These are phyloP conservation scores for Pyrus hybrid DNA, from an alignment of 331 rosid genomes.

Conservation along the genomic window DNA sequence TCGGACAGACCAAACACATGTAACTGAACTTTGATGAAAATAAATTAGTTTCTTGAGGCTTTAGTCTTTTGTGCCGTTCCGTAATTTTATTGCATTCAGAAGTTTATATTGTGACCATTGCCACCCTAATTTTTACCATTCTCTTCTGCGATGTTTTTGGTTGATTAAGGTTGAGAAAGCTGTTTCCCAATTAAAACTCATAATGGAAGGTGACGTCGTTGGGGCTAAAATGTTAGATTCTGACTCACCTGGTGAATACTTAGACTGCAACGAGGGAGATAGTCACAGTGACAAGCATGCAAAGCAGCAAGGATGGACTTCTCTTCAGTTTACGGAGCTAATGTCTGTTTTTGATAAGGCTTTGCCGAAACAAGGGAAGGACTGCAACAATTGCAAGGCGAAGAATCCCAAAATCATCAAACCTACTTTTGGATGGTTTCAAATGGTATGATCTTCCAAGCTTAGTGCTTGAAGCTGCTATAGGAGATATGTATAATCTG, in stretches of 20 bases:
- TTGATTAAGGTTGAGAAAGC: slow-evolving; percentile 52
- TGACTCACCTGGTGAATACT: slow-evolving; percentile 8
- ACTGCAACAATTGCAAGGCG: slow-evolving; percentile 40
- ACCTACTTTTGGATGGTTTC: slow-evolving; percentile 85
- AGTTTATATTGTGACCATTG: neutral
- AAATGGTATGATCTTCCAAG: slow-evolving; percentile 40
- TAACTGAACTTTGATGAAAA: slow-evolving; percentile 19
- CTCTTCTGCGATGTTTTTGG: neutral
- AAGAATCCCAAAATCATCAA: slow-evolving; percentile 46
- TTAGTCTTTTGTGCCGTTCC: neutral
- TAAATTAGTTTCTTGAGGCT: neutral
- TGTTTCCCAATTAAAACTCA: slow-evolving; percentile 54
- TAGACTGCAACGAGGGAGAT: slow-evolving; percentile 18
- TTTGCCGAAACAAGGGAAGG: slow-evolving; percentile 6
- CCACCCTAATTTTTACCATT: neutral
- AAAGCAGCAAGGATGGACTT: slow-evolving; percentile 56
- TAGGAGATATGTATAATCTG: neutral
- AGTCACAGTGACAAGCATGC: slow-evolving; percentile 9
- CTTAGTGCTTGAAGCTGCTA: neutral
- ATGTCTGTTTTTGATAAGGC: slow-evolving; percentile 47
- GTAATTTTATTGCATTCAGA: slow-evolving; percentile 2
- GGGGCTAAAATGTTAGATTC: slow-evolving; percentile 50
- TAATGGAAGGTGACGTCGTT: slow-evolving; percentile 52
- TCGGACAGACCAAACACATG: slow-evolving; percentile 29
- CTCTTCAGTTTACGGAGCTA: slow-evolving; percentile 69